Conservation (phyloP, 106 monocot genomes). For the Allium sativum region DNA sequence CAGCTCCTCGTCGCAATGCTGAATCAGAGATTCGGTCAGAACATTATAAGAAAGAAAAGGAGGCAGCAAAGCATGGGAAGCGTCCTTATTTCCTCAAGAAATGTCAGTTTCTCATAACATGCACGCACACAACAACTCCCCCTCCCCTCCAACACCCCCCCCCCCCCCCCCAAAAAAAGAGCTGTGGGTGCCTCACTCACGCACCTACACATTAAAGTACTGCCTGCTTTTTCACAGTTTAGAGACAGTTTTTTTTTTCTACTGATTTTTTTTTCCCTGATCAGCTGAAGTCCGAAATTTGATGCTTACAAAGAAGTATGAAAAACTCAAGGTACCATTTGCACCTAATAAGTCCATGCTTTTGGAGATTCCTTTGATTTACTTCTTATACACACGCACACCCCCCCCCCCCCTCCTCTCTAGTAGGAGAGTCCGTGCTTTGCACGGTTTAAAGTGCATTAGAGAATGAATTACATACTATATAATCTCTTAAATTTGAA, state of each 20-base stretch:
- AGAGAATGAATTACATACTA: too few relatives aligned
- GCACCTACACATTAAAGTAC: background rate
- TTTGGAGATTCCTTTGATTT: too few relatives aligned
- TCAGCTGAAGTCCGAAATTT: conserved; percentile 80
- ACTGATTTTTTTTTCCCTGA: conserved; percentile 4
- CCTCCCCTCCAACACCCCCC: conserved; percentile 11
- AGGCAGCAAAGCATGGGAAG: conserved; percentile 82
- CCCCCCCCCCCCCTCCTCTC: too few relatives aligned
- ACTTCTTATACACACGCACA: too few relatives aligned
- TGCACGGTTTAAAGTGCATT: too few relatives aligned
- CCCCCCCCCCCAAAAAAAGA: too few relatives aligned
- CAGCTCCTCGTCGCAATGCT: conserved; percentile 33
- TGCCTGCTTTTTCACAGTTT: background rate
- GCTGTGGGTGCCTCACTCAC: background rate
- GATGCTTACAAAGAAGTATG: conserved; percentile 62
- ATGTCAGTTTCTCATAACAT: conserved; percentile 36
- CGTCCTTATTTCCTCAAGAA: conserved; percentile 93
- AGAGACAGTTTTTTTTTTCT: background rate
- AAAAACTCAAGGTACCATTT: conserved; percentile 69
- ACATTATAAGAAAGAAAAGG: conserved; percentile 89
- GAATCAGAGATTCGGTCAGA: conserved; percentile 58
- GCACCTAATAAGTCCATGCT: background rate
- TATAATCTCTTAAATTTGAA: too few relatives aligned
- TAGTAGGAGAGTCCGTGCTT: too few relatives aligned
- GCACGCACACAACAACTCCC: too few relatives aligned